A percentile compares a stretch with the other conserved stretches of the same genome.
These are phyloP conservation scores for Coniochaeta sp. DNA, from an alignment of 2,329 filamentous ascomycete genomes.

Conservation along the genomic window DNA sequence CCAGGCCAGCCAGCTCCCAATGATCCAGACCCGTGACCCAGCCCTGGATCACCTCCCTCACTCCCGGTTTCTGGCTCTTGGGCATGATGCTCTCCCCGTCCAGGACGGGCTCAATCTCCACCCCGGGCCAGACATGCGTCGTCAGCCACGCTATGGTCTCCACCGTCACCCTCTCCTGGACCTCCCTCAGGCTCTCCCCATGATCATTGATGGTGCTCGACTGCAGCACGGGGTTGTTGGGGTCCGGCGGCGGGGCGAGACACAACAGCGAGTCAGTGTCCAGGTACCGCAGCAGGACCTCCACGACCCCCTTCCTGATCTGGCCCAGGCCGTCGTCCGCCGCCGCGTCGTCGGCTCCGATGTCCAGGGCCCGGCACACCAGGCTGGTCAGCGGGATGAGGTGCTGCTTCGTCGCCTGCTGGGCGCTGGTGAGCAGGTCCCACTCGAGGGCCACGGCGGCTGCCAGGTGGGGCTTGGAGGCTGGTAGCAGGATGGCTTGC, in stretches of 20 bases:
- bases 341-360: slow-evolving; percentile 57
- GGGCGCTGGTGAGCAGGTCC: slow-evolving; percentile 74
- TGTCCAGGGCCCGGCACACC: slow-evolving; percentile 74
- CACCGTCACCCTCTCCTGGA: slow-evolving; percentile 62
- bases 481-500: slow-evolving; percentile 62
- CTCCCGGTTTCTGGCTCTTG: slow-evolving; percentile 61
- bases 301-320: slow-evolving; percentile 56
- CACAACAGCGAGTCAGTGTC: slow-evolving; percentile 89
- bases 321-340: slow-evolving; percentile 31
- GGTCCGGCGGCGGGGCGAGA: slow-evolving; percentile 59
- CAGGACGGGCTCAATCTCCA: slow-evolving; percentile 73
- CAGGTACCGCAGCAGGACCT: slow-evolving; percentile 73
- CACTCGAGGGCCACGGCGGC: slow-evolving; percentile 85
- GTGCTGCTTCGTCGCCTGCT: slow-evolving; percentile 79
- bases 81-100: slow-evolving; percentile 71
- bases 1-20: slow-evolving; percentile 81
- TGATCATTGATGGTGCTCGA: slow-evolving; percentile 28
- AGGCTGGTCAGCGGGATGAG: slow-evolving; percentile 87
- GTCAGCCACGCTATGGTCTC: slow-evolving; percentile 67
- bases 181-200: slow-evolving; percentile 56
- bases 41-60: slow-evolving; percentile 66
- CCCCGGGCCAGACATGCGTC: slow-evolving; percentile 72
- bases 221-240: slow-evolving; percentile 27
- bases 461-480: slow-evolving; percentile 72
- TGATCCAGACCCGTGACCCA: slow-evolving; percentile 68